Conservation (phyloP, 345 rosid genomes). For the Isatis tinctoria region DNA sequence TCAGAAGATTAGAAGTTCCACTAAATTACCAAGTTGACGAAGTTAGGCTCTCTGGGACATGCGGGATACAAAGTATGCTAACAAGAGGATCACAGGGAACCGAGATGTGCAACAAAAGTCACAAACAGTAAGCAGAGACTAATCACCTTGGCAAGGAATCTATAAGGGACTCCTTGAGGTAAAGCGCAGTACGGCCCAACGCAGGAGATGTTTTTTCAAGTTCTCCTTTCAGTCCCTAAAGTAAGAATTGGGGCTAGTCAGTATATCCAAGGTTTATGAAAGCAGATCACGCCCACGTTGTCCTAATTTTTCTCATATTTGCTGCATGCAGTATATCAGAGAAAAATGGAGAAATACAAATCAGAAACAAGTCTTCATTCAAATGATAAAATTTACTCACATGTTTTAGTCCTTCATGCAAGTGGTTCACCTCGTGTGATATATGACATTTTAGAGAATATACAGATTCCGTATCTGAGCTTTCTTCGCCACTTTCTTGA, state of each 20-base stretch:
- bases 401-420: slow-evolving; percentile 93
- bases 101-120: neutral
- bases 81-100: slow-evolving; percentile 1
- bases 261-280: neutral
- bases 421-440: slow-evolving; percentile 95
- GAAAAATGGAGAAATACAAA: neutral
- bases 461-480: slow-evolving; percentile 67
- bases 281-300: neutral
- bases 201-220: slow-evolving; percentile 91
- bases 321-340: neutral
- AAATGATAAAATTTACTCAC: slow-evolving; percentile 43
- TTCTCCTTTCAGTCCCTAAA: slow-evolving; percentile 87
- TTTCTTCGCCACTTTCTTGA: slow-evolving; percentile 56
- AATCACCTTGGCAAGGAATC: slow-evolving; percentile 76
- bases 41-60: neutral
- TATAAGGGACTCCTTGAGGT: slow-evolving; percentile 75
- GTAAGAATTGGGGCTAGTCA: neutral
- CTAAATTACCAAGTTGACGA: neutral
- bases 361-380: slow-evolving; percentile 1
- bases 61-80: neutral
- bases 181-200: slow-evolving; percentile 79
- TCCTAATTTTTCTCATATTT: neutral
- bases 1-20: neutral
- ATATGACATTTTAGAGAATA: slow-evolving; percentile 87
- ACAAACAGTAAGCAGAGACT: slow-evolving; percentile 3